Evolutionary conservation across 2,329 filamentous ascomycete genomes (phyloP), one percentile per base, ranked within the genome.

Genomic region (Verticillium longisporum): DNA sequence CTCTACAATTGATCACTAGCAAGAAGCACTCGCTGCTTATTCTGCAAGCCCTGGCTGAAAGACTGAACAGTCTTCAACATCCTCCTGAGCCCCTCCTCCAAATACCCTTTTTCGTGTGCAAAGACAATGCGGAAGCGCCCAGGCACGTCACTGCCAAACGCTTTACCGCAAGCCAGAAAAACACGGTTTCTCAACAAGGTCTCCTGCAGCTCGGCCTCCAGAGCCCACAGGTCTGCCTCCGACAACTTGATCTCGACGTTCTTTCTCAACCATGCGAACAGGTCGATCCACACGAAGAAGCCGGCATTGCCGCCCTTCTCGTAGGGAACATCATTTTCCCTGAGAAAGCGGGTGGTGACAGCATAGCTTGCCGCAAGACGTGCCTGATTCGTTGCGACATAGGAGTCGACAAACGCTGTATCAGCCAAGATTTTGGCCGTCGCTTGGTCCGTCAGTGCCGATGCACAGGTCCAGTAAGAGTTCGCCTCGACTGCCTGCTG

Each of bases 261-360:
- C 21, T 37, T 32, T 21, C 57, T 26, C 32, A 83, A 68, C 59
- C 74, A 78, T 0, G 74, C 73, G 1, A 76, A 77, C 15, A 85
- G 70, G 64, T 84, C 73, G 3, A 80, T 71, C 80, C 81, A 85
- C 1, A 85, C 66, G 66, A 84, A 85, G 66, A 85, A 84, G 0
- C 76, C 82, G 0, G 82, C 82, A 61, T 83, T 83, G 10, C 71
- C 74, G 0, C 79, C 80, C 0, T 73, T 68, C 0, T 77, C 72
- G 64, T 82, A 82, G 14, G 74, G 68, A 18, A 85, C 78, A 1
- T 68, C 68, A n/a, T 80, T 70, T 3, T 70, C 63, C 14, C 69
- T 68, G 1, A 82, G 72, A 64, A 73, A 77, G 0, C 59, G 56
- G 0, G 70, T 72, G 0, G 76, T 72, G 21, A 73, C 70, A 1